Percentiles rank a stretch among this genome's conserved stretches.
Evolutionary conservation across 2,329 filamentous ascomycete genomes (phyloP).

Genomic region (Shiraia sp.): DNA sequence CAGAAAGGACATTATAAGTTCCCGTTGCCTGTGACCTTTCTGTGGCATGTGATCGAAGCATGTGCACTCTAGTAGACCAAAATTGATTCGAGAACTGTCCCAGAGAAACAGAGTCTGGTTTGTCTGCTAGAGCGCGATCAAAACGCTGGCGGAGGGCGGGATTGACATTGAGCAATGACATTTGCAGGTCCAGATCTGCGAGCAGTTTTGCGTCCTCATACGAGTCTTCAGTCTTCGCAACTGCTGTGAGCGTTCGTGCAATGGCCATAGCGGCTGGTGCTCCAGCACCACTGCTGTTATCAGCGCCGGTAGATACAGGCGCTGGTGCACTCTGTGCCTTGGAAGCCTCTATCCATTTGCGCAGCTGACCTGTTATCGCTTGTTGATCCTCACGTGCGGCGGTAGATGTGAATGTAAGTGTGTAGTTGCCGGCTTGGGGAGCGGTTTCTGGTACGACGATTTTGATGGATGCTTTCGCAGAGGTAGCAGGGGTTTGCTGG

Average conservation of each 20-base stretch:
- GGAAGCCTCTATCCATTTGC: constrained; percentile 71
- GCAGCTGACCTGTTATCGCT: constrained; percentile 79
- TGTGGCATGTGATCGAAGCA: constrained; percentile 87
- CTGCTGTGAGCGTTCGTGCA: constrained; percentile 63
- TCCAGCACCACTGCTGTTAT: constrained; percentile 17
- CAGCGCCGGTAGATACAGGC: constrained; percentile 34
- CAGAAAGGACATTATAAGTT: constrained; percentile 90
- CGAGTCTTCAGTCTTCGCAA: constrained; percentile 62
- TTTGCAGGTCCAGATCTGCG: constrained; percentile 78
- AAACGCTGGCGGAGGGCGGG: constrained; percentile 78
- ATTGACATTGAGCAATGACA: constrained; percentile 84
- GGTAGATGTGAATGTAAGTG: constrained; percentile 86
- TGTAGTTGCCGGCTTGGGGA: constrained; percentile 69
- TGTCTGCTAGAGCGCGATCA: constrained; percentile 78
- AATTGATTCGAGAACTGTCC: constrained; percentile 88
- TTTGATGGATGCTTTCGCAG: constrained; percentile 90
- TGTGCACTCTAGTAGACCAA: constrained; percentile 85
- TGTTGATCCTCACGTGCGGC: constrained; percentile 84
- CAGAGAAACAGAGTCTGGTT: constrained; percentile 80
- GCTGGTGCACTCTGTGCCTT: constrained; percentile 56
- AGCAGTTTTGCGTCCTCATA: constrained; percentile 82
- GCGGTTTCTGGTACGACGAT: constrained; percentile 74
- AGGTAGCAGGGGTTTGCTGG: constrained; percentile 89
- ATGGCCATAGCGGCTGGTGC: constrained; percentile 74
- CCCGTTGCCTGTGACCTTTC: constrained; percentile 85